Evolutionary conservation across 768 basidiomycete genomes (phyloP).

Genomic region (Leccinum subtestaceum): DNA sequence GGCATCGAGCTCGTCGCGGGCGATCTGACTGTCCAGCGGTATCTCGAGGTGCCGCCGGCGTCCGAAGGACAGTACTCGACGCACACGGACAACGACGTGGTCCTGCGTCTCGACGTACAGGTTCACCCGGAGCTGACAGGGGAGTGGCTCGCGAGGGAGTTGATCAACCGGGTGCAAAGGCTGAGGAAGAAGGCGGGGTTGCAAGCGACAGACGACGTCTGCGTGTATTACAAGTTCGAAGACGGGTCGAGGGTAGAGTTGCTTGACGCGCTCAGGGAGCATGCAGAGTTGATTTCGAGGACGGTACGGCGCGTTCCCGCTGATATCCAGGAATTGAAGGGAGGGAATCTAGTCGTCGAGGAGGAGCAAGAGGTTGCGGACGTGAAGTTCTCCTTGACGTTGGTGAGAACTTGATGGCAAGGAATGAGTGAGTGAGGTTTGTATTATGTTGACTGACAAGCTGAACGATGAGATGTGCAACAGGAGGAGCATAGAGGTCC

Average conservation of each 20-base stretch:
- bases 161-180: conserved; percentile 92
- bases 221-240: conserved; percentile 82
- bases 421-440: neutral
- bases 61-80: conserved; percentile 68
- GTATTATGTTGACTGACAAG: neutral
- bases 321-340: conserved; percentile 52
- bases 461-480: neutral
- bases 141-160: conserved; percentile 86
- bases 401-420: conserved; percentile 42
- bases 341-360: conserved; percentile 59
- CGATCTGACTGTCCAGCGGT: conserved; percentile 90
- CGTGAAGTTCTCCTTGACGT: conserved; percentile 67
- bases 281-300: conserved; percentile 67
- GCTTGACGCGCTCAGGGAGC: conserved; percentile 57
- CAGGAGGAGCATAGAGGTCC: too few relatives aligned
- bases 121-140: conserved; percentile 81
- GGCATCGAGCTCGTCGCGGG: conserved; percentile 88
- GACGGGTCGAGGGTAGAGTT: conserved; percentile 64
- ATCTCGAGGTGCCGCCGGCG: conserved; percentile 71
- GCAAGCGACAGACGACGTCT: conserved; percentile 91
- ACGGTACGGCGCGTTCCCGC: conserved; percentile 72
- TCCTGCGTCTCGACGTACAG: conserved; percentile 87
- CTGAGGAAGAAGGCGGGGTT: conserved; percentile 93
- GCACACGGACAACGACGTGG: conserved; percentile 92
- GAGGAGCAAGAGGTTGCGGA: conserved; percentile 89